phyloP scores from a whole-genome alignment of 805 yeast species.

The Candida ficus region DNA sequence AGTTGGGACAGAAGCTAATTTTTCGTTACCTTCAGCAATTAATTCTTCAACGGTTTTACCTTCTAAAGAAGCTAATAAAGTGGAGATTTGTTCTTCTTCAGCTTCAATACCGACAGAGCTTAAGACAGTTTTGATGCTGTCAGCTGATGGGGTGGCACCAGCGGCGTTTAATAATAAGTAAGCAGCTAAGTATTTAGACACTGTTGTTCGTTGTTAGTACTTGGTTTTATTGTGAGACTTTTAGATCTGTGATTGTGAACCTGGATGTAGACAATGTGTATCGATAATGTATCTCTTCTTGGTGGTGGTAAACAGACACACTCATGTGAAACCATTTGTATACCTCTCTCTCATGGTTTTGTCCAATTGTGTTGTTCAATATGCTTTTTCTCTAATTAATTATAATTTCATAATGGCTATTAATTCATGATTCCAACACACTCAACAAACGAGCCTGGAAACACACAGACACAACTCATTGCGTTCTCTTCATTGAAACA shows the following conservation, averaged over 20 bases:
- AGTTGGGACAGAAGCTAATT: slow-evolving; percentile 95
- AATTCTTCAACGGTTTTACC: slow-evolving; percentile 90
- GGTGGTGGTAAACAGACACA: no score
- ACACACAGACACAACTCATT: no score
- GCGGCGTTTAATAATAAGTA: slow-evolving; percentile 97
- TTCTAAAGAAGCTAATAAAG: slow-evolving; percentile 79
- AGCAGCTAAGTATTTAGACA: slow-evolving; percentile 94
- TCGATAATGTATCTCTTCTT: no score
- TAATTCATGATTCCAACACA: not conserved
- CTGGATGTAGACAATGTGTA: no score
- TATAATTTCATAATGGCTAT: not conserved
- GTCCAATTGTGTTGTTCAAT: no score
- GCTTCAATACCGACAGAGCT: slow-evolving; percentile 95
- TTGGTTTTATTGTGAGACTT: not conserved
- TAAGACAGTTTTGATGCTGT: slow-evolving; percentile 82
- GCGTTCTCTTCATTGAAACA: no score
- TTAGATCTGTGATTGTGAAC: no score
- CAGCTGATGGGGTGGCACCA: slow-evolving; percentile 93
- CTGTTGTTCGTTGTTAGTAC: slow-evolving; percentile 19
- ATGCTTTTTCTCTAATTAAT: no score
- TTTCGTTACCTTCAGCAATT: slow-evolving; percentile 91
- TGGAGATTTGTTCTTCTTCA: slow-evolving; percentile 80
- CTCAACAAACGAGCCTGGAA: no score
- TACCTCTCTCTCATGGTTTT: no score
- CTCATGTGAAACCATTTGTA: no score